Base-by-base conservation (phyloP, 2,329 filamentous ascomycete species). In the Pseudocercospora vitis region DNA sequence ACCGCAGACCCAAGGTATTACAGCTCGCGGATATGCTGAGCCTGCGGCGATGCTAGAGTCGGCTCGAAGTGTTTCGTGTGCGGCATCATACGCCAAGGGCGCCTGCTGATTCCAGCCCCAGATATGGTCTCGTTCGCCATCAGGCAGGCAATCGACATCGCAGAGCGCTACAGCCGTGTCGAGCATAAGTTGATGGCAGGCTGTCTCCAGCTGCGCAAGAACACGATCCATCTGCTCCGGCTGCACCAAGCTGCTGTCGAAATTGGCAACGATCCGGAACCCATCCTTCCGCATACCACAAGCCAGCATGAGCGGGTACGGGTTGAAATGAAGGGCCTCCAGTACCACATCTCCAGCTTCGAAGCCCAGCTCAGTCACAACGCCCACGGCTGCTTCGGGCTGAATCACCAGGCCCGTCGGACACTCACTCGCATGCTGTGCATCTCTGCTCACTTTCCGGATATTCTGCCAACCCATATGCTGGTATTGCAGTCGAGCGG, bases 391-490 rank as follows among this genome's bases (percentile, higher is more conserved):
- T 11, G 55, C 23, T n/a, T 63, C 70, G 3, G 66, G 65, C 48
- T 83, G 80, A 19, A 84, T 74, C 0, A 82, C 78, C 1, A 84
- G 66, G 6, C 80, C 76, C 0, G 79, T 82, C 5, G 77, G 75
- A 40, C 83, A 73, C 57, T 82, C 77, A 61, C 81, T 83, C 2
- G 81, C 81, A 55, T 81, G 73, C 8, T 78, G 73, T 3, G 78
- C 77, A 55, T 83, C 80, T 1, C 74, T 71, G 62, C 79, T 81
- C 11, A 74, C 64, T 12, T 66, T 65, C 24, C 68, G 66, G 35
- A 74, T 73, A 23, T 71, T 65, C 16, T 71, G 67, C 31, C 72
- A 60, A 7, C 72, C 71, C 45, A 66, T 59, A 26, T 74, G 72
- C 53, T 74, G 68, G 50, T 71, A 64, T 3, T 68, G 68, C 18